These are phyloP conservation scores for Gossypium mustelinum DNA, from an alignment of 345 rosid species.

Conservation along the genomic window DNA sequence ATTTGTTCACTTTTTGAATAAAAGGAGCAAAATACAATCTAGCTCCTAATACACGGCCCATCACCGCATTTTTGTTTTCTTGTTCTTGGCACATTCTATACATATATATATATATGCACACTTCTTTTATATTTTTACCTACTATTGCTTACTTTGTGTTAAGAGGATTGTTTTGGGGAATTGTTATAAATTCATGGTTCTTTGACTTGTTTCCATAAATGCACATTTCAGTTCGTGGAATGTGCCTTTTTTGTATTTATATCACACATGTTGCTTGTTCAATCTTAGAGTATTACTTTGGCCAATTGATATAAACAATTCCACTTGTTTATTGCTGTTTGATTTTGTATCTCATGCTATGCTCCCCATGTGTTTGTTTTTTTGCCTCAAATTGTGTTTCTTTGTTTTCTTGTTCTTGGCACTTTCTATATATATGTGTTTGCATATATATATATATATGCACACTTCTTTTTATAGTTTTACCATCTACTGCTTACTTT, in stretches of 20 bases:
- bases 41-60: too few species aligned
- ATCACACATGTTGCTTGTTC: neutral
- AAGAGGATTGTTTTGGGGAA: neutral
- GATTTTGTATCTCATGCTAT: neutral
- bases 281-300: neutral
- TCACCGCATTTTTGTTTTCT: neutral
- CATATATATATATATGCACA: neutral
- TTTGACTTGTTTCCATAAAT: neutral
- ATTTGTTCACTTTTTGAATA: too few species aligned
- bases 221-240: neutral
- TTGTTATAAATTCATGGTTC: neutral
- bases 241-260: neutral
- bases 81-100: neutral
- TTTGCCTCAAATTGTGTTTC: too few species aligned
- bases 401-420: neutral
- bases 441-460: neutral
- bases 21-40: too few species aligned
- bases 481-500: neutral
- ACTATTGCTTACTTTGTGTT: neutral
- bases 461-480: neutral
- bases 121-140: neutral
- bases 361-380: neutral
- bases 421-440: neutral
- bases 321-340: neutral
- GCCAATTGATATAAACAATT: slow-evolving; percentile 6